Base-by-base conservation (phyloP, 805 yeast genomes). In the Candida adriatica region DNA sequence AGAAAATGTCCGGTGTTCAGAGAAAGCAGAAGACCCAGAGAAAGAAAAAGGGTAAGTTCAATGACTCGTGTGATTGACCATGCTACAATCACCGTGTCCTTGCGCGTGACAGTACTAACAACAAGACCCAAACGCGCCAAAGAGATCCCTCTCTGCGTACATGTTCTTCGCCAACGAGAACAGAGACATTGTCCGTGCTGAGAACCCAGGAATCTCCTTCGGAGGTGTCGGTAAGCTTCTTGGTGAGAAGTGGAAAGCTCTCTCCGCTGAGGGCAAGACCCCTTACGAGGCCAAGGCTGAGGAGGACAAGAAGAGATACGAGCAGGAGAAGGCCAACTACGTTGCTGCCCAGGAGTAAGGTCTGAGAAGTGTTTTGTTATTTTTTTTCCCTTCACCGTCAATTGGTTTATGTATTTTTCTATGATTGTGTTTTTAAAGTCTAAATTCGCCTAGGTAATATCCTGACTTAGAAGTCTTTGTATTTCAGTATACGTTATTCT, bases 101-200 rank as follows among this genome's bases (percentile, higher is more conserved):
- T n/a, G n/a, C n/a, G n/a, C n/a, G n/a, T 33, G 33, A 39, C 38
- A 18, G 14, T 6, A 6, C 18, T 13, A 8, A 13, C 3, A 15
- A 30, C n/a, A n/a, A 44, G 94, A 85, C 63, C 95, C 98, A 69
- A 88, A 90, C 64, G 98, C 98, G 46, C 98, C 98, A 62, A 92
- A 92, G 85, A 85, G 97, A 66, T 86, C 96, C 16, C 69, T 92
- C 59, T 86, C 96, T 39, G 96, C 97, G 30, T 92, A 90, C 79
- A 88, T 92, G 97, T 90, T 85, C 76, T 92, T 88, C 58, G 97
- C 98, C 51, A 87, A 86, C 60, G 96, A 87, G 57, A 83, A 84
- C 74, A 88, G 98, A 73, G 96, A 90, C 64, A 75, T 77, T 44
- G 95, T 92, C 48, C 79, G 95, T 62, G 79, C 90, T 42, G 97